Evolutionary conservation across 805 yeast species (phyloP).

Genomic region (Saccharomyces paradoxus): DNA sequence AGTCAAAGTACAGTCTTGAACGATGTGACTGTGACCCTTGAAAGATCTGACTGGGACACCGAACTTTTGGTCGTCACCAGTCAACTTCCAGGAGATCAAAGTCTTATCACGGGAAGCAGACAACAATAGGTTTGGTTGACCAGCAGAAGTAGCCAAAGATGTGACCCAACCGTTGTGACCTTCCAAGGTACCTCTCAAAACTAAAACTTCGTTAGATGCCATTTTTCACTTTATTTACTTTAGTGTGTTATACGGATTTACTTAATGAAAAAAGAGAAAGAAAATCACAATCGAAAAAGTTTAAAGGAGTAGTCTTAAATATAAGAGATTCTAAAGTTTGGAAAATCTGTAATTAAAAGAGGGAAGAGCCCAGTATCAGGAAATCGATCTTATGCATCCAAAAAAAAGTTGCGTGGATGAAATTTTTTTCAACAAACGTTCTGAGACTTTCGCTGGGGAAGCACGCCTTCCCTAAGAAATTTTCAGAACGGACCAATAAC

Average conservation of each 20-base stretch:
- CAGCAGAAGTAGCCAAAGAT: conserved; percentile 93
- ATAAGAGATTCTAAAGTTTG: neutral
- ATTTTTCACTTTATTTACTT: conserved; percentile 31
- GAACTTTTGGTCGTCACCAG: conserved; percentile 92
- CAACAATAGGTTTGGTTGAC: conserved; percentile 94
- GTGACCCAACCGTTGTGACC: conserved; percentile 98
- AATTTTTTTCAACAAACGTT: conserved; percentile 19
- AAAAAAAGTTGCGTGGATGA: conserved; percentile 9
- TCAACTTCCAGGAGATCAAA: conserved; percentile 94
- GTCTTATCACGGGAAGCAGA: conserved; percentile 99
- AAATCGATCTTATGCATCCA: neutral
- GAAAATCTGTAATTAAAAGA: neutral
- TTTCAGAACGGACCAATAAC: conserved; percentile 8
- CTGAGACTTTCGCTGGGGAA: conserved; percentile 18
- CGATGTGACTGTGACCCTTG: conserved; percentile 98
- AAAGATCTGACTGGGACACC: conserved; percentile 97
- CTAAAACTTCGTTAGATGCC: conserved; percentile 89
- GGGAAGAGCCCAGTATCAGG: neutral
- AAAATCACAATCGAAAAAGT: neutral
- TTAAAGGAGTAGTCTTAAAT: neutral
- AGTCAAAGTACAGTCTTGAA: conserved; percentile 94
- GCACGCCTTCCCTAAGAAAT: conserved; percentile 9
- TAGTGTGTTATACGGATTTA: neutral
- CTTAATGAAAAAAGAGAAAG: neutral
- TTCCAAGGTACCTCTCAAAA: conserved; percentile 99